Evolutionary conservation across 169 alveolate genomes (phyloP).

Genomic region (Condylostoma magnum): DNA sequence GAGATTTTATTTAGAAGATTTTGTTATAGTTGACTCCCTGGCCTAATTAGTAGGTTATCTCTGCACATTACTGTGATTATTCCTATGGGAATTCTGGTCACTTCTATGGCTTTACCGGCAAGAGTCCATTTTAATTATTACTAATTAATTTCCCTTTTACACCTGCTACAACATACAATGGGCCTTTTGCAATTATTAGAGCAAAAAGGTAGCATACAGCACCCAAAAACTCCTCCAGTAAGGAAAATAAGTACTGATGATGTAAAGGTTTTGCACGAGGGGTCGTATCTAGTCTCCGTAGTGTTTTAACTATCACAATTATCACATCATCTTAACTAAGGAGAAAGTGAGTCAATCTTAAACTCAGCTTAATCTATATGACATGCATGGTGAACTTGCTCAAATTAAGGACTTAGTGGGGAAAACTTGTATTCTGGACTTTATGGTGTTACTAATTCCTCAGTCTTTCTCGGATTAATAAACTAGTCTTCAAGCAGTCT

Average conservation of each 20-base stretch:
- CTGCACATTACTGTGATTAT: no score
- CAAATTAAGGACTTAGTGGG: neutral
- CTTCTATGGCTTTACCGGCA: no score
- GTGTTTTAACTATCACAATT: neutral
- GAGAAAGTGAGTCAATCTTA: neutral
- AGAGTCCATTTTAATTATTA: no score
- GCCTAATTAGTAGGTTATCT: no score
- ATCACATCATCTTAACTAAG: conserved; percentile 21
- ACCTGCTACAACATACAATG: neutral
- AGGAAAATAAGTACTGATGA: conserved; percentile 10
- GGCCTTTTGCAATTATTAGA: conserved; percentile 4
- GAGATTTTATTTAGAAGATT: no score
- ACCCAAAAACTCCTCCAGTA: conserved; percentile 20
- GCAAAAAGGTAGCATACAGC: conserved; percentile 2
- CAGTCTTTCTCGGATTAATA: neutral
- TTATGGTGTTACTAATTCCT: neutral
- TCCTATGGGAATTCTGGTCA: no score
- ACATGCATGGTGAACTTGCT: neutral
- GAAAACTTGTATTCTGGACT: neutral
- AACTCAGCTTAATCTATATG: neutral
- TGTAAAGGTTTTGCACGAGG: neutral
- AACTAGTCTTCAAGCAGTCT: conserved; percentile 16
- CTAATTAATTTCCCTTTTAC: neutral
- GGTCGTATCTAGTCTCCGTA: neutral
- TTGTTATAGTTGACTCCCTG: no score